A percentile compares a stretch with the other conserved stretches of the same genome.
Conservation (phyloP, 805 yeast genomes). For the Suhomyces sp. region DNA sequence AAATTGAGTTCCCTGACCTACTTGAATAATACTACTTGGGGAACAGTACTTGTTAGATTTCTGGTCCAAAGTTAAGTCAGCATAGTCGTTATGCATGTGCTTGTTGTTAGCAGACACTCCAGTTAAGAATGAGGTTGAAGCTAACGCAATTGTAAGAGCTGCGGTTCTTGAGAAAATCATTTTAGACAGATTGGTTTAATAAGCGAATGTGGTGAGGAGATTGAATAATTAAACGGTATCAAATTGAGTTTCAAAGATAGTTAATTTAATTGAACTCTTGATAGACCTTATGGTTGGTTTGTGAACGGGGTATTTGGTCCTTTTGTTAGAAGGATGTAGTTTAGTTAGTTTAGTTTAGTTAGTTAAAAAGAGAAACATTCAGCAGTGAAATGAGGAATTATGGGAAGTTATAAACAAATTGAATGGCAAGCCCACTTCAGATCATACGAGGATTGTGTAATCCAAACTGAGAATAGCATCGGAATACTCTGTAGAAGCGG, state of each 20-base stretch:
- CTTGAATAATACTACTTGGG: conserved; percentile 10
- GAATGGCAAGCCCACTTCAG: neutral
- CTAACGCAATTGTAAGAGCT: conserved; percentile 17
- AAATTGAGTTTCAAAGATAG: neutral
- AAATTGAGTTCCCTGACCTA: conserved; percentile 6
- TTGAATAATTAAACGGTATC: neutral
- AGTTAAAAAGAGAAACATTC: neutral
- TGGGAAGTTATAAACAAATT: conserved; percentile 3
- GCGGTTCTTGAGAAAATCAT: conserved; percentile 20
- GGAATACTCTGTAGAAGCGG: neutral
- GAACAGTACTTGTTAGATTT: conserved; percentile 10
- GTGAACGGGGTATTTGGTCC: conserved; percentile 1
- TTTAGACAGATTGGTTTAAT: conserved; percentile 1
- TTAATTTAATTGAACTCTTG: conserved; percentile 1
- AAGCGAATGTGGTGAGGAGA: conserved; percentile 5
- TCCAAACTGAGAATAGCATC: neutral
- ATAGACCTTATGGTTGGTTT: neutral
- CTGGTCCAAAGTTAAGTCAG: conserved; percentile 12
- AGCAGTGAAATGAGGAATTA: neutral
- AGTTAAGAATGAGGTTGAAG: conserved; percentile 13
- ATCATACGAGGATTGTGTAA: conserved; percentile 3
- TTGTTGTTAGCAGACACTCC: conserved; percentile 14
- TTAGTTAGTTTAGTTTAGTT: conserved; percentile 5
- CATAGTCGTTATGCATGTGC: conserved; percentile 10
- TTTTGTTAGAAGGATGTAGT: neutral